A percentile compares a stretch with the other conserved stretches of the same genome.
These are phyloP conservation scores for Margaritispora aquatica DNA, from an alignment of 495 filamentous ascomycete genomes.

Conservation along the genomic window DNA sequence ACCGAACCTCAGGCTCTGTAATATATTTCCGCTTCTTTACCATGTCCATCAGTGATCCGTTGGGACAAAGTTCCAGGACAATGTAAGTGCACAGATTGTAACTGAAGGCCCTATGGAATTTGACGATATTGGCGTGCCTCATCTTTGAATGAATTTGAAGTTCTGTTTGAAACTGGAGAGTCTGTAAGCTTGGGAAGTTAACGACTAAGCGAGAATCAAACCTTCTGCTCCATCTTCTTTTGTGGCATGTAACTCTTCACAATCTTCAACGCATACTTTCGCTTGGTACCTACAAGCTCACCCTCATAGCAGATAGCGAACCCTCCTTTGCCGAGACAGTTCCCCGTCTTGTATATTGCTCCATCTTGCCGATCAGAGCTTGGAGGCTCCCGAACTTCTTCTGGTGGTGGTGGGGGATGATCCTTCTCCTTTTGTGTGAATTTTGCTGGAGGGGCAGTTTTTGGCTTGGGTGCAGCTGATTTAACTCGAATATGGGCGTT, in stretches of 20 bases:
- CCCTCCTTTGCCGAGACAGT: slow-evolving; percentile 82
- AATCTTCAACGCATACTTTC: slow-evolving; percentile 80
- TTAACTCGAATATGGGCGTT: slow-evolving; percentile 44
- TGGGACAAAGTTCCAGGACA: slow-evolving; percentile 87
- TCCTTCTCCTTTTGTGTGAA: slow-evolving; percentile 57
- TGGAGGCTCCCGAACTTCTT: slow-evolving; percentile 67
- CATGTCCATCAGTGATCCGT: slow-evolving; percentile 99
- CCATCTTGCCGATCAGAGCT: slow-evolving; percentile 55
- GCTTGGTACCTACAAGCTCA: slow-evolving; percentile 54
- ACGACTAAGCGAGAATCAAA: slow-evolving; percentile 25
- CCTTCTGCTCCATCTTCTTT: slow-evolving; percentile 78
- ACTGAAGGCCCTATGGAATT: slow-evolving; percentile 90
- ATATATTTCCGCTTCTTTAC: slow-evolving; percentile 80
- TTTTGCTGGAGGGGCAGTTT: slow-evolving; percentile 46
- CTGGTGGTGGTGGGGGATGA: slow-evolving; percentile 71
- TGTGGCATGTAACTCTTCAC: slow-evolving; percentile 82
- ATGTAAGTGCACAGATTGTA: slow-evolving; percentile 87
- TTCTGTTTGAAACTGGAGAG: slow-evolving; percentile 83
- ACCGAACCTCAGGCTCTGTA: slow-evolving; percentile 85
- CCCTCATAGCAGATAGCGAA: slow-evolving; percentile 90
- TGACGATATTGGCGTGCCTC: slow-evolving; percentile 87
- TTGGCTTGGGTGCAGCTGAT: slow-evolving; percentile 41
- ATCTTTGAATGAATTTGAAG: slow-evolving; percentile 98
- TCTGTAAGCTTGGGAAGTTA: slow-evolving; percentile 27
- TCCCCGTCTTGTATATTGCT: slow-evolving; percentile 76